Evolutionary conservation across 352 stramenopile genomes (phyloP).

Genomic region (Globisporangium paroecandrum): DNA sequence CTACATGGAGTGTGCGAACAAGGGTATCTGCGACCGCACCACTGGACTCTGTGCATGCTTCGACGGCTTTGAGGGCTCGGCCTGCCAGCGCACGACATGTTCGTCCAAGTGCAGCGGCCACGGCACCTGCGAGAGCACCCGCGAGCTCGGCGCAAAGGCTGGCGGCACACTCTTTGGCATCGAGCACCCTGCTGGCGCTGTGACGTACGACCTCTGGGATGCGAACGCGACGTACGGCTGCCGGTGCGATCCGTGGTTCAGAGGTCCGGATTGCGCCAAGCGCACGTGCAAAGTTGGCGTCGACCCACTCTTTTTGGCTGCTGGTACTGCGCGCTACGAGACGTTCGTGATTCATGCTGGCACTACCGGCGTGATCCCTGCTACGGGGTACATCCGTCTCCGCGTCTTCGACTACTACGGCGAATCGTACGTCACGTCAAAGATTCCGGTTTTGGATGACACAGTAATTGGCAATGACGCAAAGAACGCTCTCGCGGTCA

Average conservation of each 20-base stretch:
- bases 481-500: slow-evolving; percentile 12
- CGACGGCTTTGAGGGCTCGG: slow-evolving; percentile 85
- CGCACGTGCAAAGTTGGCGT: slow-evolving; percentile 68
- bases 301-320: slow-evolving; percentile 56
- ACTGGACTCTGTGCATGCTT: slow-evolving; percentile 88
- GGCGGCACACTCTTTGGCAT: slow-evolving; percentile 38
- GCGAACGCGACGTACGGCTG: slow-evolving; percentile 79
- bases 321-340: slow-evolving; percentile 35
- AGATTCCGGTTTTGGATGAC: slow-evolving; percentile 40
- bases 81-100: slow-evolving; percentile 78
- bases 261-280: slow-evolving; percentile 75
- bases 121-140: slow-evolving; percentile 72
- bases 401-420: slow-evolving; percentile 69
- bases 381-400: slow-evolving; percentile 20
- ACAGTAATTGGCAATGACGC: too few species aligned
- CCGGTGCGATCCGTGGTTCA: slow-evolving; percentile 87
- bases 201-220: slow-evolving; percentile 81
- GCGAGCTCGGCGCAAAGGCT: slow-evolving; percentile 49
- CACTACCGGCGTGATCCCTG: too few species aligned
- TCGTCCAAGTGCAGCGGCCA: slow-evolving; percentile 64
- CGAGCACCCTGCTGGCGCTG: slow-evolving; percentile 12
- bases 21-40: slow-evolving; percentile 87
- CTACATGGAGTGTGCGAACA: slow-evolving; percentile 94
- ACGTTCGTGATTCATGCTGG: slow-evolving; percentile 51
- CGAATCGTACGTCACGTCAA: slow-evolving; percentile 58